Evolutionary conservation across 2,329 filamentous ascomycete genomes (phyloP).

Genomic region (Aspergillus sp.): DNA sequence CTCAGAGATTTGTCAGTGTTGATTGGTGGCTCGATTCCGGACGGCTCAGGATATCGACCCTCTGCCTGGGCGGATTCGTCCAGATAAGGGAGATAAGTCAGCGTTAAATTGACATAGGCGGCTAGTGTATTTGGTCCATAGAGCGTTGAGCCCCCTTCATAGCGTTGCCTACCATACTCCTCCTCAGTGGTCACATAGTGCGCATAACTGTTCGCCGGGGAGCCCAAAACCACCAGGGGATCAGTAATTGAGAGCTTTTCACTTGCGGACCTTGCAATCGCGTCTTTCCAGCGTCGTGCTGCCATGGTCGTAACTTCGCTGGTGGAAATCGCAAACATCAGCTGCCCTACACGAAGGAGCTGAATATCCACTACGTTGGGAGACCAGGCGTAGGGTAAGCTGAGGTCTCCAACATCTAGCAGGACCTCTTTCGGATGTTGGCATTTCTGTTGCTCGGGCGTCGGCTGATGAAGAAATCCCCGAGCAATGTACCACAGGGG

Average conservation of each 20-base stretch:
- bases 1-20: conserved; percentile 73
- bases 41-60: conserved; percentile 44
- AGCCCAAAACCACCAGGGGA: conserved; percentile 79
- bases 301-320: conserved; percentile 93
- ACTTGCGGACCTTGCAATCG: conserved; percentile 58
- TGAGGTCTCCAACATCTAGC: conserved; percentile 82
- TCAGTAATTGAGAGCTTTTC: conserved; percentile 50
- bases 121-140: conserved; percentile 79
- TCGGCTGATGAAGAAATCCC: conserved; percentile 68
- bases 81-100: conserved; percentile 70
- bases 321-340: conserved; percentile 79
- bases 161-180: conserved; percentile 81
- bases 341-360: conserved; percentile 76
- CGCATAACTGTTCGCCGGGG: conserved; percentile 86
- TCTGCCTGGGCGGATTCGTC: conserved; percentile 43
- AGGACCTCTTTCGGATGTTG: conserved; percentile 82
- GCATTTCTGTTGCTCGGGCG: conserved; percentile 68
- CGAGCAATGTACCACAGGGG: conserved; percentile 80
- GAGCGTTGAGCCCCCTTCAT: conserved; percentile 92
- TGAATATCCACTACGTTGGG: conserved; percentile 92
- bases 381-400: conserved; percentile 77
- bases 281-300: conserved; percentile 79
- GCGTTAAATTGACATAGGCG: conserved; percentile 83
- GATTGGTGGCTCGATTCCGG: conserved; percentile 70
- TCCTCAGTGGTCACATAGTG: conserved; percentile 79